These are phyloP conservation scores for Colletotrichum cuscutae DNA, from an alignment of 2,329 filamentous ascomycete genomes.

Conservation along the genomic window DNA sequence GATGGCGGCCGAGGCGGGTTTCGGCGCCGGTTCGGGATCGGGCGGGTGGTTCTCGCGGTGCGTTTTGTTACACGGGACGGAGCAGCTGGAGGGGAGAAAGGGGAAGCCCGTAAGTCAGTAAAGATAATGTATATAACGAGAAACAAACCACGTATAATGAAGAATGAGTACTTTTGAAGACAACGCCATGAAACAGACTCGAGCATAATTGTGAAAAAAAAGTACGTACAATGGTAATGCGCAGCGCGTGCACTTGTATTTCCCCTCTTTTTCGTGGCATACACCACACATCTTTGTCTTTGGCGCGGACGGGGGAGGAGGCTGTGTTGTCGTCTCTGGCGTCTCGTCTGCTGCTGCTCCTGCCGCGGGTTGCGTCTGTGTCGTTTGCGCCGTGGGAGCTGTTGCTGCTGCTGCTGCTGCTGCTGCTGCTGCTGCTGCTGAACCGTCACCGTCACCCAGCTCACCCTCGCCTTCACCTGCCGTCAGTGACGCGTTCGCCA, in stretches of 20 bases:
- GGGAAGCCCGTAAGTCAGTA: conserved; percentile 8
- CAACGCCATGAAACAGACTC: background rate
- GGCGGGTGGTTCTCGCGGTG: conserved; percentile 62
- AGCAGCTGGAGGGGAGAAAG: conserved; percentile 57
- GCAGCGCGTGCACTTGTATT: conserved; percentile 73
- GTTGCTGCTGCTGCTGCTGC: background rate
- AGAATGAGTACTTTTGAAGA: background rate
- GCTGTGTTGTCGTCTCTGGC: background rate
- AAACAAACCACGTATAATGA: background rate
- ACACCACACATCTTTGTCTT: conserved; percentile 56
- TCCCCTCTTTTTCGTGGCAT: conserved; percentile 61
- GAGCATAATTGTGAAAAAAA: background rate
- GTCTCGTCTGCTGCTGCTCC: background rate
- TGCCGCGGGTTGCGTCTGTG: background rate
- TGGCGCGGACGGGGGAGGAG: background rate
- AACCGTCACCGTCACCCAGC: too few species aligned
- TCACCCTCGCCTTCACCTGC: background rate
- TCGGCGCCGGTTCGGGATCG: conserved; percentile 46
- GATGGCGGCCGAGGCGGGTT: conserved; percentile 39
- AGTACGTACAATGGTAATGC: conserved; percentile 66
- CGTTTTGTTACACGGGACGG: conserved; percentile 64
- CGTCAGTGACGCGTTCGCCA: conserved; percentile 6
- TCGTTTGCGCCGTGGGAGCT: background rate
- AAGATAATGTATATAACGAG: conserved; percentile 28
- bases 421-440: too few species aligned